phyloP scores from a whole-genome alignment of 164 flowering plant species.

The Magnolia officinalis region DNA sequence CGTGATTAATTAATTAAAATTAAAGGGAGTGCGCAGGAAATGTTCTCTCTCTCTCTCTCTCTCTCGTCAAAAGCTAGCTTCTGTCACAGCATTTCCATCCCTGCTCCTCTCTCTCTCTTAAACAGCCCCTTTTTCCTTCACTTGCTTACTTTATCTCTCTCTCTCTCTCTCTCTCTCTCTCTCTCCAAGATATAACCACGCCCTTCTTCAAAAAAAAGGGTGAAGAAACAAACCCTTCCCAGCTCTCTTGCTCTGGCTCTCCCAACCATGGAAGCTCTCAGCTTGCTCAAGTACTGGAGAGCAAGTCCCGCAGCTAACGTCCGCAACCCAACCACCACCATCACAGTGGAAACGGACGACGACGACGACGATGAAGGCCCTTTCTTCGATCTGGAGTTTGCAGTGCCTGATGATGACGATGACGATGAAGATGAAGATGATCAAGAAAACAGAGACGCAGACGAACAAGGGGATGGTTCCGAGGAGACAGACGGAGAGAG shows the following conservation, averaged over 20 bases:
- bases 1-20: too few relatives aligned
- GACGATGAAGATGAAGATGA: not conserved
- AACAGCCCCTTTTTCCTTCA: not conserved
- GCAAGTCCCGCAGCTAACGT: not conserved
- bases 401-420: constrained; percentile 36
- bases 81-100: not conserved
- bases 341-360: constrained; percentile 19
- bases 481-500: constrained; percentile 26
- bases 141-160: not conserved
- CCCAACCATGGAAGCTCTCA: constrained; percentile 95
- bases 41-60: not conserved
- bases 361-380: constrained; percentile 66
- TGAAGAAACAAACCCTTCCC: not conserved
- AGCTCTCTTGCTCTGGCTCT: constrained; percentile 59
- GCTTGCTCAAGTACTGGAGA: constrained; percentile 82
- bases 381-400: constrained; percentile 73
- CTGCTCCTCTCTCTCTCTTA: not conserved
- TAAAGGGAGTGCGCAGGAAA: too few relatives aligned
- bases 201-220: too few relatives aligned
- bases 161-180: not conserved
- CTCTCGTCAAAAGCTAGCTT: not conserved
- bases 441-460: constrained; percentile 5
- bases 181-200: not conserved
- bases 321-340: constrained; percentile 15
- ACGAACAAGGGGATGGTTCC: constrained; percentile 5